Evolutionary conservation across 352 stramenopile genomes (phyloP).

Genomic region (Phytophthora aleatoria): DNA sequence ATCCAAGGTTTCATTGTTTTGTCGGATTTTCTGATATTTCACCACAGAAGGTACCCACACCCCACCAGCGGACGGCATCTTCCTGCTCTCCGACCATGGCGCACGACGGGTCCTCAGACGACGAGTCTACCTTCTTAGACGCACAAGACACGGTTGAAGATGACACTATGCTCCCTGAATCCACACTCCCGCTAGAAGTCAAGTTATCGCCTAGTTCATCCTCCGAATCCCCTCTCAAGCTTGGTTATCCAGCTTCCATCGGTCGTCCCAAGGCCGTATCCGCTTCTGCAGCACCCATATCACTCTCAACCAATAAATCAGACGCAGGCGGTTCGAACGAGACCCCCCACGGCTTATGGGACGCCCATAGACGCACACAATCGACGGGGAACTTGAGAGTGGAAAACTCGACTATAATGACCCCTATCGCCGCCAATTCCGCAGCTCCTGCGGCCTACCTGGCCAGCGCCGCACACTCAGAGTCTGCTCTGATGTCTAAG

Average conservation of each 20-base stretch:
- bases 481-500: constrained; percentile 32
- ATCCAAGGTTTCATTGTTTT: constrained; percentile 2
- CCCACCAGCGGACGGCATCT: constrained; percentile 7
- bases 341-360: constrained; percentile 9
- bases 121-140: constrained; percentile 20
- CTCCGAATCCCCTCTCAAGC: background rate
- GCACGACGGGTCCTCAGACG: constrained; percentile 32
- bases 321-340: constrained; percentile 9
- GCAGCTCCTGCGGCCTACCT: constrained; percentile 11
- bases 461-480: constrained; percentile 29
- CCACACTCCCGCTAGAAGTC: constrained; percentile 18
- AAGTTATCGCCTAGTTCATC: constrained; percentile 31
- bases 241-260: constrained; percentile 7
- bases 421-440: constrained; percentile 8
- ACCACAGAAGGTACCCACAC: background rate
- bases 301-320: constrained; percentile 10
- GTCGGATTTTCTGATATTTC: constrained; percentile 18
- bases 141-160: constrained; percentile 20
- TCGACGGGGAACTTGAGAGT: constrained; percentile 47
- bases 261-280: constrained; percentile 27
- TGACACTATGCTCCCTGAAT: background rate
- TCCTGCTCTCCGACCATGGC: constrained; percentile 23
- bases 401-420: background rate
- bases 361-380: constrained; percentile 56
- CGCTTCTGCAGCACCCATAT: constrained; percentile 9